phyloP scores from a whole-genome alignment of 352 stramenopile genomes.

The Globisporangium alternatum region DNA sequence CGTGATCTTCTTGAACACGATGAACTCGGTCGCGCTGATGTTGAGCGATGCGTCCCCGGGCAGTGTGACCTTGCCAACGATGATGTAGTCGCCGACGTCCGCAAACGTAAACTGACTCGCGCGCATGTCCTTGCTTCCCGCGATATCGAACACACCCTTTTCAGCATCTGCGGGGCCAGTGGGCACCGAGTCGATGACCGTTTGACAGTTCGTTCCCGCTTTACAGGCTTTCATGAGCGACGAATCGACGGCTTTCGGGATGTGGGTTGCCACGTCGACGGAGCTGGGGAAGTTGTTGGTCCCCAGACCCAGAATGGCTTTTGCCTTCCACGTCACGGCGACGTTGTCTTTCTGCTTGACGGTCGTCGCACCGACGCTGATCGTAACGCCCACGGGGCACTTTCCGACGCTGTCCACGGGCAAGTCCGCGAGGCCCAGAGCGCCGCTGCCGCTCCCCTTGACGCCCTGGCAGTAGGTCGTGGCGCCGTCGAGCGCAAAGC shows the following conservation, averaged over 20 bases:
- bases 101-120: conserved; percentile 48
- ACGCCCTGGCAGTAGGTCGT: conserved; percentile 79
- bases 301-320: conserved; percentile 25
- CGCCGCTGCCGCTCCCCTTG: conserved; percentile 18
- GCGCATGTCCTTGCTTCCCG: conserved; percentile 43
- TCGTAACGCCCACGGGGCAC: conserved; percentile 52
- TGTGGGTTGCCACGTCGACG: conserved; percentile 39
- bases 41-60: conserved; percentile 38
- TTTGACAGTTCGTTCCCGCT: conserved; percentile 58
- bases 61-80: conserved; percentile 63
- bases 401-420: conserved; percentile 42
- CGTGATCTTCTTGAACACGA: conserved; percentile 66
- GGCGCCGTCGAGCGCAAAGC: conserved; percentile 54
- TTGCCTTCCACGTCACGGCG: conserved; percentile 52
- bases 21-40: conserved; percentile 54
- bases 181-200: conserved; percentile 36
- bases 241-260: conserved; percentile 29
- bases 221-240: conserved; percentile 64
- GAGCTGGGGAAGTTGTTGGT: conserved; percentile 63
- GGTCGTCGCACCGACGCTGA: conserved; percentile 33
- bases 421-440: conserved; percentile 47
- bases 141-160: conserved; percentile 38
- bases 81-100: conserved; percentile 53
- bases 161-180: conserved; percentile 31
- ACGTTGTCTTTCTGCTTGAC: conserved; percentile 51